phyloP scores from a whole-genome alignment of 441 rosid species.

The Mallotus japonicus region DNA sequence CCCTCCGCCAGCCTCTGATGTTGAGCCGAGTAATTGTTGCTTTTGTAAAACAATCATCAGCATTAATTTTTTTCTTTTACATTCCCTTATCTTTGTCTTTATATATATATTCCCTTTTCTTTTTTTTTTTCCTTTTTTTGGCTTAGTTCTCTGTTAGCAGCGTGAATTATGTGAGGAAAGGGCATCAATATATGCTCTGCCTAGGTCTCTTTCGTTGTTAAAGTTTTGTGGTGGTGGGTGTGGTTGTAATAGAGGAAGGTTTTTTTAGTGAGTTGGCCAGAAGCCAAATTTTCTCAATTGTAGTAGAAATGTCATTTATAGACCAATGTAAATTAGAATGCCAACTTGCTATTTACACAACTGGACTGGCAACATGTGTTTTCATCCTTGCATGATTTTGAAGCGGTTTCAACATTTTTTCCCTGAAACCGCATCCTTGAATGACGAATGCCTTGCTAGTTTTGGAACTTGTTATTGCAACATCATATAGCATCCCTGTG shows the following conservation, averaged over 20 bases:
- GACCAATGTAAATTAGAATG: constrained; percentile 37
- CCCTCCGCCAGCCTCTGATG: constrained; percentile 22
- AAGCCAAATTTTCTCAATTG: constrained; percentile 33
- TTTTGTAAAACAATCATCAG: constrained; percentile 30
- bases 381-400: constrained; percentile 1
- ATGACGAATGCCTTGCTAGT: background rate
- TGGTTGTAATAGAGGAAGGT: constrained; percentile 28
- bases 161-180: constrained; percentile 30
- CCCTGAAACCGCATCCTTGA: background rate
- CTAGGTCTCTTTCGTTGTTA: constrained; percentile 29
- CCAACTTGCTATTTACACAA: background rate
- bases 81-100: background rate
- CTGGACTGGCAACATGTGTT: background rate
- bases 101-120: too few relatives aligned
- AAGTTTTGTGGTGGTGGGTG: constrained; percentile 39
- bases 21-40: constrained; percentile 29
- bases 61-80: constrained; percentile 13
- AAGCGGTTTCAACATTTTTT: constrained; percentile 3
- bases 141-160: constrained; percentile 9
- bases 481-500: too few relatives aligned
- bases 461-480: too few relatives aligned
- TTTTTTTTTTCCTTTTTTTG: too few relatives aligned
- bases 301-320: constrained; percentile 24
- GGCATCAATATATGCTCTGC: constrained; percentile 37
- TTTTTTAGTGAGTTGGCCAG: constrained; percentile 27